Evolutionary conservation across 1,284 basidiomycete species (phyloP), one percentile per base, ranked within the genome.

Genomic region (Melampsora abietis-canadensis): DNA sequence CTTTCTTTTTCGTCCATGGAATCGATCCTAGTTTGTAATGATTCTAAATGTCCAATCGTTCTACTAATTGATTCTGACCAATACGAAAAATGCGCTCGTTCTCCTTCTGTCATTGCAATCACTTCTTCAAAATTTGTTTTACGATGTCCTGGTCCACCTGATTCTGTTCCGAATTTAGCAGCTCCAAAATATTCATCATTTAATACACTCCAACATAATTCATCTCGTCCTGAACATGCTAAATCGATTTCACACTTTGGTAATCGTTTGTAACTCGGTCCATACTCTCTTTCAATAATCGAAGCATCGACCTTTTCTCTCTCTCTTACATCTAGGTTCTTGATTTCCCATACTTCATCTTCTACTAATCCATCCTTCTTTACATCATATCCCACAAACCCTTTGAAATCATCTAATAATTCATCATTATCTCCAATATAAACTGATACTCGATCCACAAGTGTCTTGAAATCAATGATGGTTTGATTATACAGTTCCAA

Each of bases 401-500:
- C 72, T 27, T 75, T 75, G 37, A 75, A 75, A 31, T 75, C 72
- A 10, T 75, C 72, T 37, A 75, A 67, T 15, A 75, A 54, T 34
- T 66, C 72, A 48, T 66, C 72, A 24, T 75, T 57, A 67, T 75
- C 72, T 12, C 72, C 72, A 62, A 75, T 75, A 59, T 66, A 75
- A 2, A 75, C 72, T 37, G 72, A 75, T 14, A 75, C 72, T 59
- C 72, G 51, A 66, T 75, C 72, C 10, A 75, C 31, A 24, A 75
- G 30, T 46, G 72, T 75, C 34, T 67, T 75, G 12, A 75, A 75
- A 62, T 75, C 65, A 59, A 75, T 75, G n/a, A 75, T 79, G 64
- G 81, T 80, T 76, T 81, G 81, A 21, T 81, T 81, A 78, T 81
- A 82, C 0, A 82, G 78, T 66, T 82, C 82, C 68, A 82, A 78